phyloP scores from a whole-genome alignment of 2,329 filamentous ascomycete species.

The Xylaria sp. region DNA sequence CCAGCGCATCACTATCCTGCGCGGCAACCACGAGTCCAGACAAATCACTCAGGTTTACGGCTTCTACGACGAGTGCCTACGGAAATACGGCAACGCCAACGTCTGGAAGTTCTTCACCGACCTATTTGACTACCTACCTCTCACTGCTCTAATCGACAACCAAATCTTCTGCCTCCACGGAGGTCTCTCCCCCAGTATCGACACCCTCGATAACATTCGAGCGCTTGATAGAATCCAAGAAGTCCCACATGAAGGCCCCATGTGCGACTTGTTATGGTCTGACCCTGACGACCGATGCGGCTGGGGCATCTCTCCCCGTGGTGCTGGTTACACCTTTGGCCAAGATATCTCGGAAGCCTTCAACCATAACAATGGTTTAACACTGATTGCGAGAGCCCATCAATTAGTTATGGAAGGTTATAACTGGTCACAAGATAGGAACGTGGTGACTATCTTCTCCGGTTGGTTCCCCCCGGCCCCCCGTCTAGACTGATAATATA shows the following conservation, averaged over 20 bases:
- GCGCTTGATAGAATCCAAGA: constrained; percentile 97
- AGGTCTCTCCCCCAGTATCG: constrained; percentile 93
- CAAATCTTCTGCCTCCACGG: constrained; percentile 99
- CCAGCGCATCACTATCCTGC: constrained; percentile 96
- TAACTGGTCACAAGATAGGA: constrained; percentile 98
- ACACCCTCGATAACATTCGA: constrained; percentile 94
- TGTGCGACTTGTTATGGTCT: constrained; percentile 98
- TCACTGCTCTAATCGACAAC: constrained; percentile 97
- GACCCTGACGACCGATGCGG: constrained; percentile 97
- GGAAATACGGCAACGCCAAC: constrained; percentile 98
- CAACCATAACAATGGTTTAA: constrained; percentile 98
- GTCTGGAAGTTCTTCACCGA: constrained; percentile 99
- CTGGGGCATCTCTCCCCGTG: constrained; percentile 95
- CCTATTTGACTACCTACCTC: constrained; percentile 96
- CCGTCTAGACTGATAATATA: constrained; percentile 9
- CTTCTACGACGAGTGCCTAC: constrained; percentile 98
- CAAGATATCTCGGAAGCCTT: constrained; percentile 99
- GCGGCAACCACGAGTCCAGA: constrained; percentile 98
- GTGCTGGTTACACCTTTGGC: constrained; percentile 93
- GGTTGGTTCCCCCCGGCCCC: constrained; percentile 65
- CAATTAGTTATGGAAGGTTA: constrained; percentile 99
- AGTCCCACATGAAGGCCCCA: constrained; percentile 96
- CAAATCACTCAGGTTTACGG: constrained; percentile 99
- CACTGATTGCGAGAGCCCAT: constrained; percentile 93
- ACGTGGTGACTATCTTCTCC: constrained; percentile 99